Evolutionary conservation across 257 asterid species (phyloP).

Genomic region (Gardenia jasminoides): DNA sequence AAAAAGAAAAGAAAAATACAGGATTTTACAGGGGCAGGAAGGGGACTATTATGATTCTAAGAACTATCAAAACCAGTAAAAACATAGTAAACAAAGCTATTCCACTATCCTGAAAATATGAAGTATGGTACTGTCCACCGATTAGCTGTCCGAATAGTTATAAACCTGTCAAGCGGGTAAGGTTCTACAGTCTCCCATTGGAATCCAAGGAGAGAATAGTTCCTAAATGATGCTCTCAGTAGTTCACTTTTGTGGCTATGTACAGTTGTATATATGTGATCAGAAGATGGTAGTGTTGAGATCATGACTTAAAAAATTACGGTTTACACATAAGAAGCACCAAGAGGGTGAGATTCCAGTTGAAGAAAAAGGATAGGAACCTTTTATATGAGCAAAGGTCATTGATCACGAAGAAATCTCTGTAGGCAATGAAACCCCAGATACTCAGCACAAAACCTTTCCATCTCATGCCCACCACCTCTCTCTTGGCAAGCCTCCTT

Average conservation of each 20-base stretch:
- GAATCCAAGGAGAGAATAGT: not conserved
- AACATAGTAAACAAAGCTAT: not conserved
- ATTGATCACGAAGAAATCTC: constrained; percentile 87
- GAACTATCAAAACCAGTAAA: not conserved
- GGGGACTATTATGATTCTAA: not conserved
- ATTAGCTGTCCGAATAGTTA: not conserved
- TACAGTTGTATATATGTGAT: not conserved
- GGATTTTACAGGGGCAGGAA: not conserved
- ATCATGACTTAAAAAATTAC: not conserved
- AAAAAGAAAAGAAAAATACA: too few species aligned
- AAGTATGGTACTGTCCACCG: not conserved
- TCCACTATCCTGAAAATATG: not conserved
- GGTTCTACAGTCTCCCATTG: not conserved
- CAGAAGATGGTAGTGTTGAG: not conserved
- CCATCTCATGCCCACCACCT: constrained; percentile 77
- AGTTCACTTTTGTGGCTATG: not conserved
- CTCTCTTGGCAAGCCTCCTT: constrained; percentile 58
- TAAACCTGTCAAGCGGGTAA: not conserved
- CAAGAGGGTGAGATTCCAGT: not conserved
- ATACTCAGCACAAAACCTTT: constrained; percentile 83
- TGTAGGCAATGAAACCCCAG: constrained; percentile 88
- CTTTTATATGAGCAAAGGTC: constrained; percentile 6
- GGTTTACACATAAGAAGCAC: not conserved
- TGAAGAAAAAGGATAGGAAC: not conserved
- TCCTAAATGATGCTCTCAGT: not conserved